These are phyloP conservation scores for Tolypocladium ovalisporum DNA, from an alignment of 2,329 filamentous ascomycete genomes.

Conservation along the genomic window DNA sequence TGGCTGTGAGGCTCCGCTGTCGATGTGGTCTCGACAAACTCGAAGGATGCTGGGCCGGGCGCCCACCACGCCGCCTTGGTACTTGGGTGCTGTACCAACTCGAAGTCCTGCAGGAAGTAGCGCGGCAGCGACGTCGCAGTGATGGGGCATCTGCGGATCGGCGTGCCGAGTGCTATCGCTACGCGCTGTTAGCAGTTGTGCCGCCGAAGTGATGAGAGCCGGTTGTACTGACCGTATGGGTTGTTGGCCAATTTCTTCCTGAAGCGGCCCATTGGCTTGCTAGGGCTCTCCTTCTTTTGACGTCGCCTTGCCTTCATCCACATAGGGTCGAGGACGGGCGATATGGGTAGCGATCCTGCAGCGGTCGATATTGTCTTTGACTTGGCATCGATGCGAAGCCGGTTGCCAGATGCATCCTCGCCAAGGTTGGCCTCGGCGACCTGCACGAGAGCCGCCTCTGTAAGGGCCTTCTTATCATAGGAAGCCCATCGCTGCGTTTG, in stretches of 20 bases:
- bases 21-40: constrained; percentile 10
- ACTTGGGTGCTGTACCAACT: constrained; percentile 41
- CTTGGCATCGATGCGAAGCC: constrained; percentile 23
- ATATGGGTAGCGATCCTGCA: constrained; percentile 37
- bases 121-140: constrained; percentile 40
- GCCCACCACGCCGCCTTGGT: constrained; percentile 44
- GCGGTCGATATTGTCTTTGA: constrained; percentile 34
- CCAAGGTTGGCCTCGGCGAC: constrained; percentile 21
- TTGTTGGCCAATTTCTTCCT: constrained; percentile 50
- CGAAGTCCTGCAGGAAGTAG: constrained; percentile 54
- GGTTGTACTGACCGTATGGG: constrained; percentile 44
- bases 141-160: constrained; percentile 43
- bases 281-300: constrained; percentile 26
- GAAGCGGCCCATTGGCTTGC: constrained; percentile 29
- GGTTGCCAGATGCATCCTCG: constrained; percentile 15
- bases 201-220: neutral
- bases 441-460: constrained; percentile 15
- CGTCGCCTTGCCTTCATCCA: constrained; percentile 34
- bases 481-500: constrained; percentile 19
- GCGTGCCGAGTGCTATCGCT: constrained; percentile 53
- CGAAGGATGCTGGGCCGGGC: constrained; percentile 30
- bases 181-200: constrained; percentile 6
- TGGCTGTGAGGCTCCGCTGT: neutral
- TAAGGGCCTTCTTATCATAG: constrained; percentile 18
- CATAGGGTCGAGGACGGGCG: constrained; percentile 40